Evolutionary conservation across 2,329 filamentous ascomycete species (phyloP).

Genomic region (Cryphonectria japonica): DNA sequence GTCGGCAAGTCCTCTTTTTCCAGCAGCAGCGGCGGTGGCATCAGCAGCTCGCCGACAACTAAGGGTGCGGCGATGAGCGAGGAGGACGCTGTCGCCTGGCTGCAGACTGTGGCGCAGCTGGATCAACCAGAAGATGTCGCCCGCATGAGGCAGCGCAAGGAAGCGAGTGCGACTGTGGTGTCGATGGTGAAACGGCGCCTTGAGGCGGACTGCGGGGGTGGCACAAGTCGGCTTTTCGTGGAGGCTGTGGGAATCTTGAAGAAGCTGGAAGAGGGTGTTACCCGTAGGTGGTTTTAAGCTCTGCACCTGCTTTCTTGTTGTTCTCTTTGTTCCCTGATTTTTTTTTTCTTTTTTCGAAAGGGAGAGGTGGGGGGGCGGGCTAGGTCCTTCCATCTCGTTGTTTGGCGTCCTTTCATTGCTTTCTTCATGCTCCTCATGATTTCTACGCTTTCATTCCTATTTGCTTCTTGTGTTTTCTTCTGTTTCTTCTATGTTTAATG

Average conservation of each 20-base stretch:
- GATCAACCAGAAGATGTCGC: conserved; percentile 44
- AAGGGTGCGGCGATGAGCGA: conserved; percentile 31
- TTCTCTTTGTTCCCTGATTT: not conserved
- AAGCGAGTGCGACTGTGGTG: conserved; percentile 49
- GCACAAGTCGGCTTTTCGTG: conserved; percentile 53
- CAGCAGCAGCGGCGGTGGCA: conserved; percentile 24
- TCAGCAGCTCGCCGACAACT: conserved; percentile 31
- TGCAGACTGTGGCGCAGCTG: conserved; percentile 46
- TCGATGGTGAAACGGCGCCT: conserved; percentile 51
- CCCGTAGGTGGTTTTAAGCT: conserved; percentile 47
- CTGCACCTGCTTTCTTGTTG: not conserved
- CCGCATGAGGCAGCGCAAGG: conserved; percentile 44
- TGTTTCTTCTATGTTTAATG: not conserved
- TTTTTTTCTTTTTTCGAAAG: not conserved
- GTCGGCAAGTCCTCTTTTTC: conserved; percentile 23
- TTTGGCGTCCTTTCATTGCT: not conserved
- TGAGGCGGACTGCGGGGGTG: conserved; percentile 53
- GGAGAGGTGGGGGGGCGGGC: not conserved
- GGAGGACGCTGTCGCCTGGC: conserved; percentile 42
- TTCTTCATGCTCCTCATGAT: not conserved
- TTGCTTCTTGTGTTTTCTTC: not conserved
- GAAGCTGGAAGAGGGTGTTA: conserved; percentile 52
- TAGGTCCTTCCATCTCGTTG: not conserved
- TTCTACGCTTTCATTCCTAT: not conserved
- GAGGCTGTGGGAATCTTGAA: conserved; percentile 58